These are phyloP conservation scores for Talaromyces albobiverticillius DNA, from an alignment of 2,329 filamentous ascomycete species.

Conservation along the genomic window DNA sequence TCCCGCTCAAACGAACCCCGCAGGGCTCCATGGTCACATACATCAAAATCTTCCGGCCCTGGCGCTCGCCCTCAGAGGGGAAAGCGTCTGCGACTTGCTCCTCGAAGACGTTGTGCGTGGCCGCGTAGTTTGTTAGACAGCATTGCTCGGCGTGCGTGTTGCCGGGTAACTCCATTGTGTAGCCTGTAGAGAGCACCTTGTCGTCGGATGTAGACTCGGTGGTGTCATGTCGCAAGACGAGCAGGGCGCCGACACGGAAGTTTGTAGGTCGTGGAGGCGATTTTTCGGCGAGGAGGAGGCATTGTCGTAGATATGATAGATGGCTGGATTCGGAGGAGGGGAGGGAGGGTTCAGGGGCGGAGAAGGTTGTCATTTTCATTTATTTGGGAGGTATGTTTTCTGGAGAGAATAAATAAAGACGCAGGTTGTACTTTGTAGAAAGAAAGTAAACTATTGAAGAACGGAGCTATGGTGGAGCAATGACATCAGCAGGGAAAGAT, in stretches of 20 bases:
- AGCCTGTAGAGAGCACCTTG: conserved; percentile 72
- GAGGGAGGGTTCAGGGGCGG: conserved; percentile 9
- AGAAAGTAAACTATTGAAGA: too few relatives aligned
- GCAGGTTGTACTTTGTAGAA: too few relatives aligned
- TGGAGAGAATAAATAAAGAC: background rate
- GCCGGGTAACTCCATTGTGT: conserved; percentile 82
- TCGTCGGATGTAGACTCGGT: conserved; percentile 30
- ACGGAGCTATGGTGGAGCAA: background rate
- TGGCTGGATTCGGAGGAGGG: conserved; percentile 27
- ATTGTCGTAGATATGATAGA: conserved; percentile 62
- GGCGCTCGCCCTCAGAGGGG: conserved; percentile 18
- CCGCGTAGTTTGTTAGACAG: conserved; percentile 68
- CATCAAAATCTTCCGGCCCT: conserved; percentile 51
- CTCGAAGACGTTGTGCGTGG: conserved; percentile 31
- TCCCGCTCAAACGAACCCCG: conserved; percentile 45
- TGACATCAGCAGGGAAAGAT: too few relatives aligned
- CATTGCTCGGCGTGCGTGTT: conserved; percentile 98
- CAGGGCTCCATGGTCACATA: conserved; percentile 83
- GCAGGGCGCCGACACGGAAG: conserved; percentile 90
- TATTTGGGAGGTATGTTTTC: background rate
- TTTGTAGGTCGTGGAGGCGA: conserved; percentile 87
- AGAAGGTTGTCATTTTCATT: conserved; percentile 15
- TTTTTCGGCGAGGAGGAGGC: conserved; percentile 70
- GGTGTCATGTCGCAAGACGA: conserved; percentile 52
- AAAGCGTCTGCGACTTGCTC: conserved; percentile 42